phyloP scores from a whole-genome alignment of 2,329 filamentous ascomycete species.

The Hirsutella rhossiliensis region DNA sequence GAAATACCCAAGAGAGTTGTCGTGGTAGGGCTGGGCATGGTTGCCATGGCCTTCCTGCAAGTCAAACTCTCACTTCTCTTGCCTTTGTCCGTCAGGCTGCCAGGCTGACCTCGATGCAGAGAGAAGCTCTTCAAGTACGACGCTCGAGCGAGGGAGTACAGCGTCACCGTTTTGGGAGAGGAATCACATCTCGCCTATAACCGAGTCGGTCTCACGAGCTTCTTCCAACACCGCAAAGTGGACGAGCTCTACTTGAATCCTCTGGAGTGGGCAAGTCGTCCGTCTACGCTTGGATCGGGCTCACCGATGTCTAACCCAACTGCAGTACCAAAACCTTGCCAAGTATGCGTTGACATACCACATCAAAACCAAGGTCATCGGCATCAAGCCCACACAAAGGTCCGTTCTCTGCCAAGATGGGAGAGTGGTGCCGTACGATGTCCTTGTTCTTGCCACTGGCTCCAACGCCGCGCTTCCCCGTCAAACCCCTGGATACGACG shows the following conservation, averaged over 20 bases:
- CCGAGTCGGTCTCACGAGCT: constrained; percentile 76
- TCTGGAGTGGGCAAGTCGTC: constrained; percentile 55
- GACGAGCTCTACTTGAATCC: constrained; percentile 86
- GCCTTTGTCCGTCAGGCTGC: not conserved
- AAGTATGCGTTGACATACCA: constrained; percentile 62
- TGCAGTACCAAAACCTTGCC: constrained; percentile 52
- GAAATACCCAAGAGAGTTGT: constrained; percentile 50
- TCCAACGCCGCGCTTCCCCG: constrained; percentile 66
- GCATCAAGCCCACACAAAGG: constrained; percentile 52
- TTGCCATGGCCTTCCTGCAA: constrained; percentile 79
- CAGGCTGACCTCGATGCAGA: constrained; percentile 27
- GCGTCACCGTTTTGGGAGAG: constrained; percentile 77
- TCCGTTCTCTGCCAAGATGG: constrained; percentile 59
- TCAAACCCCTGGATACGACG: constrained; percentile 65
- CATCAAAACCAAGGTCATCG: constrained; percentile 58
- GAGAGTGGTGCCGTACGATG: constrained; percentile 60
- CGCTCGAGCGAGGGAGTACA: constrained; percentile 60
- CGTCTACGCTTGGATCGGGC: not conserved
- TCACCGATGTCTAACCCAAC: not conserved
- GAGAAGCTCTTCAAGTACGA: constrained; percentile 86
- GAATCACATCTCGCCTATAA: constrained; percentile 85
- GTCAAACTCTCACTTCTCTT: constrained; percentile 16
- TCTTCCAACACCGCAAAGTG: constrained; percentile 75
- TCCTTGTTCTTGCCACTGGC: constrained; percentile 74
- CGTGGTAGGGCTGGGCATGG: constrained; percentile 84